Evolutionary conservation across 2,329 filamentous ascomycete species (phyloP), one percentile per base, ranked within the genome.

Genomic region (Elsinoe arachidis): DNA sequence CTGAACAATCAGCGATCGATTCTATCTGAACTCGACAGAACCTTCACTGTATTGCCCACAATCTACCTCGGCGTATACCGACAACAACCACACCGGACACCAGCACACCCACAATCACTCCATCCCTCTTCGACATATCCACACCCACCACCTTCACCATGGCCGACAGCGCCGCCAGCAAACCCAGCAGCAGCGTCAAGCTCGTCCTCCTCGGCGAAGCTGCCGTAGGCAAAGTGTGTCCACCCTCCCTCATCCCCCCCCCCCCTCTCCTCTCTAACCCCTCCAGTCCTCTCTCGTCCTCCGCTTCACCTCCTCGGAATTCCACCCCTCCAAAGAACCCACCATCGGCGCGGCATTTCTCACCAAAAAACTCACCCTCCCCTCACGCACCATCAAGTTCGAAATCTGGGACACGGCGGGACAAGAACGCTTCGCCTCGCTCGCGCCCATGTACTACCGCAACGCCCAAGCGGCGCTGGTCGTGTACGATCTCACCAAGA

Each of bases 141-240:
- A 11, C 53, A 37, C 38, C 38, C 30, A 39, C 53, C 33, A 44
- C 41, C 34, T 30, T n/a, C 33, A 26, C 53, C 43, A 92, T 91
- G 88, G 83, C 86, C 70, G 87, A 91, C 72, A 78, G 83, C 5
- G 78, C 81, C 70, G 74, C 77, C 65, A 72, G 76, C 65, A 99
- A 97, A 79, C 93, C 93, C 62, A 97, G 91, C 80, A 97, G 91
- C 84, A 99, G 93, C 78, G 93, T 99, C 73, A 99, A 99, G 86
- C 87, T 99, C 66, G 93, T 99, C 63, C 83, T 99, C 70, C 85
- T 99, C 59, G 93, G 93, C 65, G 93, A 99, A 78, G 93, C 93
- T 62, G 93, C 93, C 60, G 93, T 99, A 58, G 93, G 93, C 83
- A 99, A 99, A 87, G 93, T 96, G 78, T 49, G n/a, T n/a, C n/a